These are phyloP conservation scores for Trichoderma sp. DNA, from an alignment of 2,329 filamentous ascomycete genomes.

Conservation along the genomic window DNA sequence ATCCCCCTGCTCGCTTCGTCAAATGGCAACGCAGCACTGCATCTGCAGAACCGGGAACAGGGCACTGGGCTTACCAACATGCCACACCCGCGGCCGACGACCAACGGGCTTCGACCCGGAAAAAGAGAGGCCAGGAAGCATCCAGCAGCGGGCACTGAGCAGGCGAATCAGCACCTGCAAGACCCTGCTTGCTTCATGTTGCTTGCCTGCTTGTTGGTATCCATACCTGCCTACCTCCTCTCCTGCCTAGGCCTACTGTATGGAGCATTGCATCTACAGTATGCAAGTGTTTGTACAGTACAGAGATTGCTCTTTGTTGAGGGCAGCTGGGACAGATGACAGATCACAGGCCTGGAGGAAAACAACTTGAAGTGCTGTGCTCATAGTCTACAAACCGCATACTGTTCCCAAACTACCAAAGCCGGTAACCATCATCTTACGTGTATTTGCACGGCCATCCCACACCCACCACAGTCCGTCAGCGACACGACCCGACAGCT, in stretches of 20 bases:
- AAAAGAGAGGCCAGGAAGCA: background rate
- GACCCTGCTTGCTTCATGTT: background rate
- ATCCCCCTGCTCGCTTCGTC: background rate
- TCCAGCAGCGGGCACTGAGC: background rate
- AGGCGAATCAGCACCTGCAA: background rate
- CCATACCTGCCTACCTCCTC: background rate
- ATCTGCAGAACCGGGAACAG: constrained; percentile 20
- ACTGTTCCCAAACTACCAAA: background rate
- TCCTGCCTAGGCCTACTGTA: background rate
- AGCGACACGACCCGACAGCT: constrained; percentile 15
- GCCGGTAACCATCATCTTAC: background rate
- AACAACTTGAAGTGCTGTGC: background rate
- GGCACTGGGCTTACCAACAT: constrained; percentile 19
- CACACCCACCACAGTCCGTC: background rate
- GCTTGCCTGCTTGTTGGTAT: background rate
- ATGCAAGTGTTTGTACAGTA: background rate
- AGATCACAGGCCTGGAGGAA: background rate
- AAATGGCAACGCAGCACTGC: background rate
- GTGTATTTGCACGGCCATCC: background rate
- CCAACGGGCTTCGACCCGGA: background rate
- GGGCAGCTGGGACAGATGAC: background rate
- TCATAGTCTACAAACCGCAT: background rate
- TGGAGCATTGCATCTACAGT: background rate
- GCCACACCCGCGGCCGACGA: background rate
- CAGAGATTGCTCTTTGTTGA: background rate